Conservation (phyloP, 495 filamentous ascomycete species). For the Aspergillus panamensis region DNA sequence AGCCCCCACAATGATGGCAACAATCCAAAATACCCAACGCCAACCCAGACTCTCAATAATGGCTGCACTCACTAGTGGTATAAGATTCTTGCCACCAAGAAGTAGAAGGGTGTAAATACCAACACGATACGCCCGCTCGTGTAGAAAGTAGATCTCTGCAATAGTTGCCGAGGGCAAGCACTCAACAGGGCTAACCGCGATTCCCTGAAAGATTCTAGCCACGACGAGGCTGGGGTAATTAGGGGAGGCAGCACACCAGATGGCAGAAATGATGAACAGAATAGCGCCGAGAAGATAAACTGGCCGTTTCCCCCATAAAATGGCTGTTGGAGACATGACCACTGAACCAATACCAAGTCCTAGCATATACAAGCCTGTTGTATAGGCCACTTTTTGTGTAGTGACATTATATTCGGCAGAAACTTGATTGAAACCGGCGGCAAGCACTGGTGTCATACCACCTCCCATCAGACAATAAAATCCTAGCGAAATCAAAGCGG, state of each 20-base stretch:
- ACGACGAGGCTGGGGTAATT: slow-evolving; percentile 77
- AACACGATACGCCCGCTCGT: slow-evolving; percentile 89
- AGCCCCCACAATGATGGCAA: slow-evolving; percentile 78
- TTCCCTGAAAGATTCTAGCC: slow-evolving; percentile 80
- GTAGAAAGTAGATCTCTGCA: slow-evolving; percentile 94
- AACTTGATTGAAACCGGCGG: slow-evolving; percentile 85
- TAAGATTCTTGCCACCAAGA: slow-evolving; percentile 87
- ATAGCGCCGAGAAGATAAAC: slow-evolving; percentile 80
- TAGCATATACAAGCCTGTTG: slow-evolving; percentile 94
- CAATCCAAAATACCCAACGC: slow-evolving; percentile 94
- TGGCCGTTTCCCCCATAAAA: slow-evolving; percentile 84
- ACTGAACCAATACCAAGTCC: slow-evolving; percentile 84
- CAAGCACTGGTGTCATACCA: slow-evolving; percentile 87
- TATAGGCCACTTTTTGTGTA: slow-evolving; percentile 74
- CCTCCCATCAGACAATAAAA: slow-evolving; percentile 92
- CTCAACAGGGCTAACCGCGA: slow-evolving; percentile 89
- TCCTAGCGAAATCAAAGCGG: slow-evolving; percentile 77
- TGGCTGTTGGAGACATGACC: slow-evolving; percentile 84
- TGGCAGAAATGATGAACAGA: slow-evolving; percentile 68
- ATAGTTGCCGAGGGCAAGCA: slow-evolving; percentile 92
- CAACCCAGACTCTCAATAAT: slow-evolving; percentile 76
- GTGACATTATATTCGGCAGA: slow-evolving; percentile 66
- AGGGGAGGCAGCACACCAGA: slow-evolving; percentile 85
- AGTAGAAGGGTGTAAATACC: slow-evolving; percentile 93
- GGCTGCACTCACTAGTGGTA: slow-evolving; percentile 82